These are phyloP conservation scores for Corylus americana DNA, from an alignment of 306 rosid genomes.

Conservation along the genomic window DNA sequence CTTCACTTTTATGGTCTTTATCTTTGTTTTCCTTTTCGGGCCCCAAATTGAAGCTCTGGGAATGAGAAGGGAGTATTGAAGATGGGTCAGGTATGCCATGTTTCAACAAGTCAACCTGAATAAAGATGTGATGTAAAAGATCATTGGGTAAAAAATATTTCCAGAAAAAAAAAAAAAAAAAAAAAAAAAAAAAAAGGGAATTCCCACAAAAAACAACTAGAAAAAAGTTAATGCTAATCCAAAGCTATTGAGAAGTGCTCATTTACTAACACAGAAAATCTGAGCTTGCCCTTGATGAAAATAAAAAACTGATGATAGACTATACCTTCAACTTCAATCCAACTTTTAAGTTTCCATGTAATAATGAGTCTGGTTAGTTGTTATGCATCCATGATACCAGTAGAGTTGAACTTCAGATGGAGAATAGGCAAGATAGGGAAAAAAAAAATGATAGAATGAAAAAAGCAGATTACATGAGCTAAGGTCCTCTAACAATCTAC, in stretches of 20 bases:
- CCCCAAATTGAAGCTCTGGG: constrained; percentile 60
- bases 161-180: constrained; percentile 1
- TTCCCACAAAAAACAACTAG: neutral
- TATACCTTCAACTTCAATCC: neutral
- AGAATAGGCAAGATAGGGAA: neutral
- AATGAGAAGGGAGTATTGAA: constrained; percentile 41
- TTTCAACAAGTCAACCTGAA: constrained; percentile 86
- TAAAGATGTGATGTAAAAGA: neutral
- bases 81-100: constrained; percentile 88
- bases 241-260: neutral
- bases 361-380: neutral
- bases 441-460: neutral
- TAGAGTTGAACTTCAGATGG: neutral
- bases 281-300: neutral
- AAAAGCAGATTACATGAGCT: neutral
- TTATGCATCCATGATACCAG: neutral
- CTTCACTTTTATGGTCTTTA: constrained; percentile 43
- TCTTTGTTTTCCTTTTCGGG: constrained; percentile 55
- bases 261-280: neutral
- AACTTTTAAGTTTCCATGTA: neutral
- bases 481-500: neutral
- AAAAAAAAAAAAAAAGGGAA: neutral
- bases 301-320: neutral
- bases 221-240: constrained; percentile 9
- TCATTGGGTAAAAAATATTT: neutral